Base-by-base conservation (phyloP, 768 basidiomycete genomes). In the Russula olivacea region DNA sequence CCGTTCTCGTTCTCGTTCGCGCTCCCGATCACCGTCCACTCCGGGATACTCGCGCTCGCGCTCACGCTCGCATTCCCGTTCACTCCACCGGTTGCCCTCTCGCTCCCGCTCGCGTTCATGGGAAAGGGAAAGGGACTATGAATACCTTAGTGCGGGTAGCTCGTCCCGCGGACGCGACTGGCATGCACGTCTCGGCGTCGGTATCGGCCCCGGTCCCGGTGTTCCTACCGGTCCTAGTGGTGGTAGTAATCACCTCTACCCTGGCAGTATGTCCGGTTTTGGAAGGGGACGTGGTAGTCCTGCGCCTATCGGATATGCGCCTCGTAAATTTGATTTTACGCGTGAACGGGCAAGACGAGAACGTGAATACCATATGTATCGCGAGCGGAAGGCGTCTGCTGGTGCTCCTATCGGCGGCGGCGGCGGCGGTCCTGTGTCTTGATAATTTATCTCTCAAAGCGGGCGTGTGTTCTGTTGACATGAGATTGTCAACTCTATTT, bases 281-380 rank as follows among this genome's bases (percentile, higher is more conserved):
- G 47, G 21, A 40, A 54, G 43, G 19, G 47, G 45, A 5, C 19
- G 23, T 9, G n/a, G 43, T 5, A 38, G 43, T 5, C 48, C 54
- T 17, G 54, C 7, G 7, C 15, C 15, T 1, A 3, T 8, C 4
- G 55, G 48, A 43, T 21, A 55, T 6, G 38, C 54, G 9, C 54
- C 61, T 17, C 43, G 54, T 30, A 43, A 56, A 10, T 56, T 50
- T 17, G 61, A 61, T 25, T 61, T 41, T 51, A 19, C 48, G 61
- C 48, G 48, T 2, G 61, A 61, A 6, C 54, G 61, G 10, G 15
- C 4, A 14, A 49, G 48, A 28, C 47, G 61, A 9, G 48, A 61
- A 10, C 55, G 48, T 3, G 61, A 56, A 17, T 61, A 61, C 40
- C 6, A 51, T n/a, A 28, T 43, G 1, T 50, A 50, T 1, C 54